Evolutionary conservation across 78 protist species (phyloP), one percentile per base, ranked within the genome.

Genomic region (Trichosphaerium sp.): DNA sequence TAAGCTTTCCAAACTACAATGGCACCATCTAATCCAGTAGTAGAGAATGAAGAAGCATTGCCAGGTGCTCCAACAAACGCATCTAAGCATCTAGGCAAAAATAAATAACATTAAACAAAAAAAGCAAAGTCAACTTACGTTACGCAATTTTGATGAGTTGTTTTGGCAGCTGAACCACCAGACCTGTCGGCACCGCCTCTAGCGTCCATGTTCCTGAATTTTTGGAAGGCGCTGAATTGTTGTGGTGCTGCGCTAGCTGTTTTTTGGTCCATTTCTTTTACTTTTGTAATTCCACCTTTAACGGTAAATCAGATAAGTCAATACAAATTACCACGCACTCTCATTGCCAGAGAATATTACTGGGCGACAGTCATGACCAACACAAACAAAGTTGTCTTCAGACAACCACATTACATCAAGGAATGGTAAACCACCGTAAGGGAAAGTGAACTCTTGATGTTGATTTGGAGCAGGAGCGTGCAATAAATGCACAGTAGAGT

Each of bases 141-240:
- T 67, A 88, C 75, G 71, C 87, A 57, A 63, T 83, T 83, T 67
- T 88, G 93, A 67, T 88, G 93, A 34, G 38, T 77, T 25, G 86
- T 78, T 42, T 69, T 37, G 32, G 75, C 43, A 11, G 47, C 34
- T 23, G 70, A 40, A 11, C 49, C 11, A 32, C 39, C 6, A 35
- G 8, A 3, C 42, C 18, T 11, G 32, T 58, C 76, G 41, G 28
- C 21, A 1, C 67, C 38, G 67, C 65, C 86, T 37, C 68, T 77
- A 35, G 59, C 85, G 8, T 41, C 75, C 51, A 62, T 71, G 74
- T 58, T 67, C 43, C 78, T 66, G 57, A 66, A 67, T 39, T 73
- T 51, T 57, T 38, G 63, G 73, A 59, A 67, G 18, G 85, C 56
- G 39, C 31, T 18, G 38, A 69, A 5, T 6, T 14, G 21, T 8